Percentiles rank a stretch among this genome's conserved stretches.
Conservation (phyloP, 208 protist species). For the Leishmania major region DNA sequence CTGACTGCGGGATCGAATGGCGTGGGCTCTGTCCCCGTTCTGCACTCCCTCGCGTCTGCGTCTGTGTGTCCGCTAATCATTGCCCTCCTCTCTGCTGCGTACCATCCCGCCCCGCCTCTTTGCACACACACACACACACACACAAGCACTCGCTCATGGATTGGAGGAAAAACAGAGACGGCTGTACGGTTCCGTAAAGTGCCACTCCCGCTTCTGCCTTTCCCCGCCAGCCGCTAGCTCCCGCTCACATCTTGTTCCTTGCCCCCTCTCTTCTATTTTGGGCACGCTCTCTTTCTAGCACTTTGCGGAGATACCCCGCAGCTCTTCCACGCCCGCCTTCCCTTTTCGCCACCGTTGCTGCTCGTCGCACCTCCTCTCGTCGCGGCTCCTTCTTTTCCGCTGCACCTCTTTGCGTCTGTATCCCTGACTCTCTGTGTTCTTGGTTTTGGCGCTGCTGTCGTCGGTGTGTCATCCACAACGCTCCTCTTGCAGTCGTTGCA, state of each 20-base stretch:
- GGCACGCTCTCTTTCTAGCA: background rate
- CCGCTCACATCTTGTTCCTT: background rate
- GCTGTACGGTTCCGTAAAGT: background rate
- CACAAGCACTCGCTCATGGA: background rate
- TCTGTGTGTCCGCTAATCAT: background rate
- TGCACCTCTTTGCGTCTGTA: background rate
- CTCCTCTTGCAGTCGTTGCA: background rate
- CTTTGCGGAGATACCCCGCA: background rate
- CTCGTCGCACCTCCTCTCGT: background rate
- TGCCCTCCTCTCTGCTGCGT: background rate
- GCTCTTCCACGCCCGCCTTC: background rate
- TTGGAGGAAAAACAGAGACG: slow-evolving; percentile 2
- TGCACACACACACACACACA: background rate
- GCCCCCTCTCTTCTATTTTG: background rate
- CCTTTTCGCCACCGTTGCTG: background rate
- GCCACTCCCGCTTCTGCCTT: background rate
- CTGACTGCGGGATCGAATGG: background rate
- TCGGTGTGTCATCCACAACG: background rate
- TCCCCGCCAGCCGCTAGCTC: background rate
- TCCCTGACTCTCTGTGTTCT: background rate
- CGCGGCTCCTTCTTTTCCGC: background rate
- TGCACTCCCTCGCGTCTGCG: background rate
- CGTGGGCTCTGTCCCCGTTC: background rate
- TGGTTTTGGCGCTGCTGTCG: background rate
- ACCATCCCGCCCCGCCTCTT: background rate